These are phyloP conservation scores for Styphnolobium japonicum DNA, from an alignment of 306 rosid genomes.

Conservation along the genomic window DNA sequence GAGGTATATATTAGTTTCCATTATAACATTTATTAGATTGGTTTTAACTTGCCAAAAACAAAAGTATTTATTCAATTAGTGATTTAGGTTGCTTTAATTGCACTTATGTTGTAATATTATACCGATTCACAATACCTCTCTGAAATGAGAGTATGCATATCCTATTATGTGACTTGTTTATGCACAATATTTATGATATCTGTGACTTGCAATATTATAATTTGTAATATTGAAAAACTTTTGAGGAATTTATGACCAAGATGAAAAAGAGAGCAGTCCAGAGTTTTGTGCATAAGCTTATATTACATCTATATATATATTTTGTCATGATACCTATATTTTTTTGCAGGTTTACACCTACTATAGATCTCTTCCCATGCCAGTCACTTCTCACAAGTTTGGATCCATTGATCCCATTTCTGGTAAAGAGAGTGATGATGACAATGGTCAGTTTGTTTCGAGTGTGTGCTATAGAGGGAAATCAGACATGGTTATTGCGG, in stretches of 20 bases:
- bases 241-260: constrained; percentile 3
- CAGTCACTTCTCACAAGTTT: constrained; percentile 76
- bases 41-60: background rate
- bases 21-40: background rate
- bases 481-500: constrained; percentile 62
- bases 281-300: background rate
- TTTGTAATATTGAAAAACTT: background rate
- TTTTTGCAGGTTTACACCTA: constrained; percentile 75
- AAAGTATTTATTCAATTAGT: background rate
- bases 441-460: constrained; percentile 85
- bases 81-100: background rate
- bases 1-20: constrained; percentile 58
- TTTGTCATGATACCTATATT: background rate
- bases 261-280: background rate
- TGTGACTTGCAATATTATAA: background rate
- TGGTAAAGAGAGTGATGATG: constrained; percentile 84
- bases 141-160: background rate
- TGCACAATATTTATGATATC: background rate
- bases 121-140: background rate
- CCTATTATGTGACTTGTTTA: background rate
- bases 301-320: background rate
- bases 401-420: constrained; percentile 83
- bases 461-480: constrained; percentile 95
- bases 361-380: constrained; percentile 81
- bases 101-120: background rate